Evolutionary conservation across 2,329 filamentous ascomycete species (phyloP), one percentile per base, ranked within the genome.

Genomic region (Penicillium sclerotigenum): DNA sequence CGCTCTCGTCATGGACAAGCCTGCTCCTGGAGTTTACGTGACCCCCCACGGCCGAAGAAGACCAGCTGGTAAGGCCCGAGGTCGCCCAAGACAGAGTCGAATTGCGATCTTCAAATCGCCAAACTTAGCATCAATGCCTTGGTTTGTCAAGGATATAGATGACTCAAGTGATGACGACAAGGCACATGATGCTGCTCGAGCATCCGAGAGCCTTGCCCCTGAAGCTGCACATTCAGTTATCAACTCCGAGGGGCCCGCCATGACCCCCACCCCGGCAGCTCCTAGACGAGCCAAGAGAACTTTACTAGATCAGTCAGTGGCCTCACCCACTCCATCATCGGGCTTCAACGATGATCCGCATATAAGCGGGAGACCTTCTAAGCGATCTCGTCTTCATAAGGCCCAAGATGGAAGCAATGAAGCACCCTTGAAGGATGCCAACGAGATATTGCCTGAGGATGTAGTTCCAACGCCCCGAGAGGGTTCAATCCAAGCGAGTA

Each of bases 81-180:
- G 75, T 18, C 74, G 75, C 9, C 73, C 75, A 36, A 65, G 65
- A 33, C 68, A 64, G 49, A 75, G 73, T 41, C 68, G 71, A n/a
- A 65, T 77, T 47, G 74, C 71, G 4, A 65, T 77, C 5, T 74
- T 77, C 56, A 77, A 71, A 60, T 72, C 70, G 0, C 50, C 68
- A 7, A 68, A 65, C 26, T 45, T 77, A 24, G 47, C 54, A 26
- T 60, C 68, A 16, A 48, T 79, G 11, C 65, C 70, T 11, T 77
- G 74, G 74, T 76, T 76, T 43, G 37, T 59, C 11, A 51, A 63
- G 22, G 60, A 62, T 2, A 13, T 53, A 5, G 45, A 57, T 18
- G 54, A 60, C 22, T 52, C 57, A 4, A 34, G 28, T 24, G 52
- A 59, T 14, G 40, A 48, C 14, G 43, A 58, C 26, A 45, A 47